Evolutionary conservation across 228 moss, liverwort and hornwort genomes (phyloP), one percentile per base, ranked within the genome.

Genomic region (Sphagnum fallax): DNA sequence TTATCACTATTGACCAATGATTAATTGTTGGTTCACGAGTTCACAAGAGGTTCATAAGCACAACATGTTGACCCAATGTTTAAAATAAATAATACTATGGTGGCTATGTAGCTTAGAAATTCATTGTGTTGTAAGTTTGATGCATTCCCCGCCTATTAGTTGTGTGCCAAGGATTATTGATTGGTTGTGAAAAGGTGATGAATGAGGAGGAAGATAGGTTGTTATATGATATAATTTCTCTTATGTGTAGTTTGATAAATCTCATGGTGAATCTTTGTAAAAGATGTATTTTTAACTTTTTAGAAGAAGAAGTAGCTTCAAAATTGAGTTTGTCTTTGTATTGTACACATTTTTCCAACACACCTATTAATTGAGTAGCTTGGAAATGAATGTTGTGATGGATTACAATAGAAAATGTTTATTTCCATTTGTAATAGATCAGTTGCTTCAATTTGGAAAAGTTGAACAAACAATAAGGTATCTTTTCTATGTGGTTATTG

Each of bases 1-100:
- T 85, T 98, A 65, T 82, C 81, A 49, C 78, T 98, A 63, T 75
- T 98, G 78, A 90, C 90, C 53, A 90, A 80, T 78, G 98, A 98
- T 81, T 85, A 91, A 73, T 81, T 91, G 65, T 73, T 88, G 71
- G 76, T 76, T 67, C 85, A 85, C 49, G 88, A 98, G 57, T 81
- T 87, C 52, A 86, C 81, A 77, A 90, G 82, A 65, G 77, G 85
- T 68, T 80, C 84, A 69, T 83, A 80, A 58, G 75, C 64, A 67
- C 82, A 81, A 48, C 88, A 73, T 15, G 70, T 69, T 18, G 78
- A 87, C 70, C 80, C 75, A 49, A 78, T 80, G 16, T 71, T 83
- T 59, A 91, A 81, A 66, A 77, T 78, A 48, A 84, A 84, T 73
- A 80, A 71, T 50, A 90, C 76, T 73, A 79, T 98, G 78, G 86